Base-by-base conservation (phyloP, 2,329 filamentous ascomycete genomes). In the Cladosporium sp. region DNA sequence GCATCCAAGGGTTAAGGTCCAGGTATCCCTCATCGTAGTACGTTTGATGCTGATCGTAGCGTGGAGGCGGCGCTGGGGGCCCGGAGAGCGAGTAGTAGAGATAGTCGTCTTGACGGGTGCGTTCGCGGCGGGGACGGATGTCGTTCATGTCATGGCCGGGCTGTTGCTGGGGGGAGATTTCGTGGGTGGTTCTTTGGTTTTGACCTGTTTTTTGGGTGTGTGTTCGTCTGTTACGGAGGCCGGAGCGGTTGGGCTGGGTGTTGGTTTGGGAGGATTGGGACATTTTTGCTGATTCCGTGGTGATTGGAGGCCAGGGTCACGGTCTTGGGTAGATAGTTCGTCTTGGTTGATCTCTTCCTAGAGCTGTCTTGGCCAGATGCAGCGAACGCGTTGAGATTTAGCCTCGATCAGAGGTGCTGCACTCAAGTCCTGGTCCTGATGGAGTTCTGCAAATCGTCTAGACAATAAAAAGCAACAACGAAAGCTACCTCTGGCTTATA, bases 21-120 rank as follows among this genome's bases (percentile, higher is more conserved):
- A 69, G 68, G 60, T 74, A 74, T 38, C 70, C 73, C 59, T 73
- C 70, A 11, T 69, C 68, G 54, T 71, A 72, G 54, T 73, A 72
- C 0, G 74, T 74, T 63, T 73, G 65, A 44, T 76, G 60, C 18
- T 63, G 60, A 21, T 63, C 60, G 24, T 41, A 63, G 49, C 60
- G 60, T 30, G 62, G 62, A 10, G 62, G 62, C 3, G 62, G 52
- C 4, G 62, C 62, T 0, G 62, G 62, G 15, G 62, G 62, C 18
- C 62, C 62, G 36, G 62, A 52, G 15, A 65, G 62, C 21, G 62
- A 65, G 52, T 65, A 65, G 34, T 65, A 65, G 36, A 65, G 36
- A 38, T 65, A 65, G 52, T 65, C 62, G 10, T 65, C 62, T 34
- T 65, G 62, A n/a, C 62, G 36, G 2, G 62, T 65, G 24, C 62